Conservation (phyloP, 768 basidiomycete genomes). For the Obba rivulosa region DNA sequence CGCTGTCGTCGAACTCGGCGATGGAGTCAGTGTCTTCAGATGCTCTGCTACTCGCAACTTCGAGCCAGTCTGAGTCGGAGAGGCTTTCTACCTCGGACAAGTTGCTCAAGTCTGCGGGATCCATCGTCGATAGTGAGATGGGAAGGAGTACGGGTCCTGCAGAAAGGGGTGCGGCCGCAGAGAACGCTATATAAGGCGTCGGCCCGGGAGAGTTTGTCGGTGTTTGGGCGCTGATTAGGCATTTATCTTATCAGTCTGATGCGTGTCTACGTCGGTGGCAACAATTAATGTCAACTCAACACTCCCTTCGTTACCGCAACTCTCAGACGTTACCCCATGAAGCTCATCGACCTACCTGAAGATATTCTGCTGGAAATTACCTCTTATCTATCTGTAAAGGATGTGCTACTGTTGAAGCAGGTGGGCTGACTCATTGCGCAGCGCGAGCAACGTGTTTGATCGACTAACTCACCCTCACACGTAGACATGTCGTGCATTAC, state of each 20-base stretch:
- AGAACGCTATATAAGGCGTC: constrained; percentile 18
- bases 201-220: background rate
- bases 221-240: background rate
- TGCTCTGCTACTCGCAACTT: constrained; percentile 63
- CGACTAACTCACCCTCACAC: constrained; percentile 16
- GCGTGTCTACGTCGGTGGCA: background rate
- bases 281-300: constrained; percentile 4
- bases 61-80: constrained; percentile 85
- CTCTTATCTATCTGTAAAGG: constrained; percentile 28
- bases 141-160: background rate
- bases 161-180: constrained; percentile 7
- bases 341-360: constrained; percentile 32
- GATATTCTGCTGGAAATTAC: constrained; percentile 40
- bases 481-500: constrained; percentile 57
- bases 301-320: background rate
- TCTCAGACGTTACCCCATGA: background rate
- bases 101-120: constrained; percentile 30
- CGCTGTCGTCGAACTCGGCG: constrained; percentile 49
- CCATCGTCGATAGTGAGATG: constrained; percentile 19
- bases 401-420: constrained; percentile 46
- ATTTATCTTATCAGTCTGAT: constrained; percentile 11
- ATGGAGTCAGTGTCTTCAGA: constrained; percentile 71
- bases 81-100: constrained; percentile 60
- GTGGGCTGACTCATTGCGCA: constrained; percentile 23
- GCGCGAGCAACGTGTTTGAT: background rate